phyloP scores from a whole-genome alignment of 2,329 filamentous ascomycete species.

The Aulographum hederae region DNA sequence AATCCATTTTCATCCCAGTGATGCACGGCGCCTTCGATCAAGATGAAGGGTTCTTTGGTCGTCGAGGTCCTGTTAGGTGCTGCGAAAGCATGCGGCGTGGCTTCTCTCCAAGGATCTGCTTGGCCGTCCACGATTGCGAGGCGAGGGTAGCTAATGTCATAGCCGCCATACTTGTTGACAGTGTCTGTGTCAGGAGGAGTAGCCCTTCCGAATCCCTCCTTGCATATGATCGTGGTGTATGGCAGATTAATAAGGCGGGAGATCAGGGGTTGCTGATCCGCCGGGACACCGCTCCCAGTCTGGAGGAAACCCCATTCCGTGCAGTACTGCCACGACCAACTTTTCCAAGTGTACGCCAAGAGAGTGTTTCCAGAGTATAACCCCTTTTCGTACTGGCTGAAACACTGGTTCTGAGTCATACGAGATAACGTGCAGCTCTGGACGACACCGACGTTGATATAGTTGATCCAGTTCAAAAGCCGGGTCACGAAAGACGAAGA shows the following conservation, averaged over 20 bases:
- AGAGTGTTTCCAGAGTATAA: constrained; percentile 27
- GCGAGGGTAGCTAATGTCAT: constrained; percentile 52
- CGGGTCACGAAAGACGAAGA: constrained; percentile 26
- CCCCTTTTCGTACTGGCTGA: constrained; percentile 27
- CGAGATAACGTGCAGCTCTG: constrained; percentile 17
- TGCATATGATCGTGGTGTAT: constrained; percentile 45
- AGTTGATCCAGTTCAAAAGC: constrained; percentile 39
- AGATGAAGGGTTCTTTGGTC: constrained; percentile 47
- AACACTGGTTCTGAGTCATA: constrained; percentile 32
- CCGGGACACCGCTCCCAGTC: constrained; percentile 52
- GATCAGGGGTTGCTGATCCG: constrained; percentile 45
- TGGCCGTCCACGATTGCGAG: constrained; percentile 55
- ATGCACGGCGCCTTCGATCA: constrained; percentile 59
- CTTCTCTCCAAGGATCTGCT: constrained; percentile 63
- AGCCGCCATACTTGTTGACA: constrained; percentile 64
- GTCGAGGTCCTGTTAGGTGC: constrained; percentile 40
- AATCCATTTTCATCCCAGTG: constrained; percentile 60
- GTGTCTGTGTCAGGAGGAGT: constrained; percentile 40
- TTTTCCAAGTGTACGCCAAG: constrained; percentile 23
- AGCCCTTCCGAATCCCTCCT: constrained; percentile 50
- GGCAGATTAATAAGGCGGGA: constrained; percentile 51
- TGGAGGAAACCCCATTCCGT: constrained; percentile 59
- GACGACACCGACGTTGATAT: constrained; percentile 27
- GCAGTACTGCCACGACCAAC: constrained; percentile 41
- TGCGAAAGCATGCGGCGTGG: constrained; percentile 50